Percentiles rank a stretch among this genome's conserved stretches.
Evolutionary conservation across 345 rosid genomes (phyloP).

Genomic region (Orychophragmus violaceus): DNA sequence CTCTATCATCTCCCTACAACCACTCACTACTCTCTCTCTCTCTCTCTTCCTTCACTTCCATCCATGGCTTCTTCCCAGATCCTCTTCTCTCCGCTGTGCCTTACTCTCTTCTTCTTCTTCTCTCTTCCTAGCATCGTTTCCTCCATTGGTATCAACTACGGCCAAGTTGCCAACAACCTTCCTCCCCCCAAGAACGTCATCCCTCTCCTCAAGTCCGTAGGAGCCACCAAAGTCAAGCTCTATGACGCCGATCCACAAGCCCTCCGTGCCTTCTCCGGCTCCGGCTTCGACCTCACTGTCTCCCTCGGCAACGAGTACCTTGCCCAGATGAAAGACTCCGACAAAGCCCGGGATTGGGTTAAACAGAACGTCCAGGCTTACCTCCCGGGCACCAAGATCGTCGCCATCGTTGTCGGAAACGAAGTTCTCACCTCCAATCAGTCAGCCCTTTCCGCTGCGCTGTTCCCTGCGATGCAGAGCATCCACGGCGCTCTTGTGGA

Average conservation of each 20-base stretch:
- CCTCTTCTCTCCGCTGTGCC: conserved; percentile 7
- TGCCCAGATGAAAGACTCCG: conserved; percentile 54
- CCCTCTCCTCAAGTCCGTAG: conserved; percentile 78
- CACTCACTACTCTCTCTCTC: conserved; percentile 14
- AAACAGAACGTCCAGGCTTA: conserved; percentile 67
- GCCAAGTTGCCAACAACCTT: conserved; percentile 88
- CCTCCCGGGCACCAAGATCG: conserved; percentile 83
- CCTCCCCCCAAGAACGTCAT: conserved; percentile 71
- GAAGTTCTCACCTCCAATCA: conserved; percentile 77
- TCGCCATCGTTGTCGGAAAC: conserved; percentile 76
- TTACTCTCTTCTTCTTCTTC: conserved; percentile 21
- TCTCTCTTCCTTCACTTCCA: conserved; percentile 8
- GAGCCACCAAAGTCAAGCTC: conserved; percentile 81
- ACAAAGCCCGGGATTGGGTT: conserved; percentile 58
- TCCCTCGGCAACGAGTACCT: conserved; percentile 71
- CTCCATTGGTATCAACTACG: conserved; percentile 86
- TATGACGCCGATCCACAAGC: conserved; percentile 86
- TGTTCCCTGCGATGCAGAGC: conserved; percentile 80
- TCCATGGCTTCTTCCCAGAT: conserved; percentile 25
- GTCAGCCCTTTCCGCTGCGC: conserved; percentile 43
- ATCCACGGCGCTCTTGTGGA: conserved; percentile 65
- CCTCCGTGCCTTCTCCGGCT: conserved; percentile 72
- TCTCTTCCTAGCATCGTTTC: conserved; percentile 34
- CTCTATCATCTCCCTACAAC: conserved; percentile 21
- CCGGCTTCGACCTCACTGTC: conserved; percentile 72